Percentiles rank a stretch among this genome's conserved stretches.
Evolutionary conservation across 2,329 filamentous ascomycete species (phyloP).

Genomic region (Bipolaris victoriae): DNA sequence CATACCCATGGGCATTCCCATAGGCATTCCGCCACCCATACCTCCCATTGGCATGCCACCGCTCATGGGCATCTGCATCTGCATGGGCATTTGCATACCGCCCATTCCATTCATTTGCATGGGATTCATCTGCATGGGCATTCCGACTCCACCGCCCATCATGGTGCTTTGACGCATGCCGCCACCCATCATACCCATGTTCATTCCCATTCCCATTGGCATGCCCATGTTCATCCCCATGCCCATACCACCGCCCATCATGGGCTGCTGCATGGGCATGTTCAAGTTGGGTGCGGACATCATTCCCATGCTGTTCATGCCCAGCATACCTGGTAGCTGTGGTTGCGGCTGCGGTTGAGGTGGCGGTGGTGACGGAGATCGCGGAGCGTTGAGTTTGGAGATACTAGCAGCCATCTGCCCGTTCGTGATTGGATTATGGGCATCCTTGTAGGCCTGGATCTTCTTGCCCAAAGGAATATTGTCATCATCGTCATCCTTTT

Average conservation of each 20-base stretch:
- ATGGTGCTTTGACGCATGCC: conserved; percentile 9
- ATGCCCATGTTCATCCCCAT: conserved; percentile 8
- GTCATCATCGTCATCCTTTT: conserved; percentile 37
- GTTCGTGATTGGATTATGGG: conserved; percentile 29
- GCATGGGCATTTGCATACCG: conserved; percentile 4
- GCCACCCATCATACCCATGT: neutral
- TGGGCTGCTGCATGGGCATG: conserved; percentile 4
- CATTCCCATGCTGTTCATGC: conserved; percentile 8
- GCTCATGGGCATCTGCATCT: conserved; percentile 9
- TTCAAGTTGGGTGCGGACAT: neutral
- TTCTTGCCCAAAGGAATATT: conserved; percentile 41
- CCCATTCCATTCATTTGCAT: conserved; percentile 1
- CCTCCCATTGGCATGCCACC: conserved; percentile 10
- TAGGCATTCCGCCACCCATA: conserved; percentile 20
- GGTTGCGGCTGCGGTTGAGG: neutral
- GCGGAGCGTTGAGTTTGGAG: neutral
- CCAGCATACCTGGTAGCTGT: conserved; percentile 20
- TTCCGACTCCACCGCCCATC: conserved; percentile 1
- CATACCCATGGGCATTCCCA: conserved; percentile 29
- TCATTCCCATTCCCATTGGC: conserved; percentile 4
- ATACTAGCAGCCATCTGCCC: conserved; percentile 22
- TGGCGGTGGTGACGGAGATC: neutral
- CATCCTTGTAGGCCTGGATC: conserved; percentile 48
- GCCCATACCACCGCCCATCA: conserved; percentile 13
- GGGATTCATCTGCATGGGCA: conserved; percentile 17